phyloP scores from a whole-genome alignment of 78 protist species.

The Creolimax fragrantissima region DNA sequence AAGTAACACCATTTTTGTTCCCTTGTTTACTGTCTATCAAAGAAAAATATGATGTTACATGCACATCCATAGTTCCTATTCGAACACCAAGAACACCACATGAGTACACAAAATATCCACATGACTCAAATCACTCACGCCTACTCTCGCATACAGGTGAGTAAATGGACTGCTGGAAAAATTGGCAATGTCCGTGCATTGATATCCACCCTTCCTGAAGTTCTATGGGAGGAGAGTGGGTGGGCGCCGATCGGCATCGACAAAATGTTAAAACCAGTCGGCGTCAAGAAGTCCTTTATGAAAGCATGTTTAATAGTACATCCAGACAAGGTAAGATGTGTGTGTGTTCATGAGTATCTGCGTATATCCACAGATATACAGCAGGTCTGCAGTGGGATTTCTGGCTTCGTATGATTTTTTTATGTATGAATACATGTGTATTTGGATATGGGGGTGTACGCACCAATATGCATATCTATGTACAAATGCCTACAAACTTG shows the following conservation, averaged over 20 bases:
- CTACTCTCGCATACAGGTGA: too few relatives aligned
- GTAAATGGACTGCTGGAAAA: slow-evolving; percentile 18
- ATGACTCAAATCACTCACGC: too few relatives aligned
- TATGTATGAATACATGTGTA: too few relatives aligned
- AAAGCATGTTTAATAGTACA: slow-evolving; percentile 49
- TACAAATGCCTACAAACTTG: background rate
- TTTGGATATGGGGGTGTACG: background rate
- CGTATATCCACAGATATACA: too few relatives aligned
- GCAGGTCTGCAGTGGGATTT: too few relatives aligned
- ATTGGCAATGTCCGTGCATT: slow-evolving; percentile 35
- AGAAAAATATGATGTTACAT: too few relatives aligned
- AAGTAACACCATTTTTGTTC: too few relatives aligned
- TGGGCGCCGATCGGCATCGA: slow-evolving; percentile 39
- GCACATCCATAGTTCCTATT: too few relatives aligned
- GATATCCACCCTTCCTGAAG: slow-evolving; percentile 40
- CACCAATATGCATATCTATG: background rate
- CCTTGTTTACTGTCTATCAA: too few relatives aligned
- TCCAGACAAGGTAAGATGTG: slow-evolving; percentile 49
- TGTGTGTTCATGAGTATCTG: background rate
- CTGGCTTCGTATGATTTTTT: too few relatives aligned
- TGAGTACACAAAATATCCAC: too few relatives aligned
- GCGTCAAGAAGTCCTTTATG: slow-evolving; percentile 37
- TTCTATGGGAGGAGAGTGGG: slow-evolving; percentile 53
- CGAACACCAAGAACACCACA: too few relatives aligned
- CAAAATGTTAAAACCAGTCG: slow-evolving; percentile 29